Evolutionary conservation across 345 rosid species (phyloP).

Genomic region (Passiflora organensis): DNA sequence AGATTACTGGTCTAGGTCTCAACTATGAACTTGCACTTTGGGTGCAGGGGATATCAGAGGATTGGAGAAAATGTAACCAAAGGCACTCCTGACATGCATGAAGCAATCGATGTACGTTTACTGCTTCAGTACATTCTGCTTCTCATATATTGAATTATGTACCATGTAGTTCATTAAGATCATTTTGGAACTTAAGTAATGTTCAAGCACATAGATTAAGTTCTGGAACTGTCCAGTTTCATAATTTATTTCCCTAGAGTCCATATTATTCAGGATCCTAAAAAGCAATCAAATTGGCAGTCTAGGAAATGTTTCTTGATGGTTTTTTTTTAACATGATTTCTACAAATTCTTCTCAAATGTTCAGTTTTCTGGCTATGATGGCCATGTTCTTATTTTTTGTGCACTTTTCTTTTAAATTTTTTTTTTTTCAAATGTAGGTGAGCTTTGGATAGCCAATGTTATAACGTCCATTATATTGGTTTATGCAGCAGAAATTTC

Average conservation of each 20-base stretch:
- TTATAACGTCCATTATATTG: too few species aligned
- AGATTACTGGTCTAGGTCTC: not conserved
- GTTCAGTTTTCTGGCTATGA: not conserved
- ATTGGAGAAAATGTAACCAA: constrained; percentile 77
- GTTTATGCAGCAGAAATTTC: too few species aligned
- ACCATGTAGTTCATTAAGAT: not conserved
- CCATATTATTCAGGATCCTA: not conserved
- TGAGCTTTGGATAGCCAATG: too few species aligned
- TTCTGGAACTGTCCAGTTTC: not conserved
- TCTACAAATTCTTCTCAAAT: not conserved
- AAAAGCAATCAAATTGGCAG: too few species aligned
- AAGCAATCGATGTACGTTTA: constrained; percentile 76
- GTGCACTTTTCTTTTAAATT: not conserved
- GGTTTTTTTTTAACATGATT: not conserved
- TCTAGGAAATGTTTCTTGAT: not conserved
- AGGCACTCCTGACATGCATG: constrained; percentile 69
- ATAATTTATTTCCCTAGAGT: not conserved
- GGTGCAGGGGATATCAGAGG: constrained; percentile 80
- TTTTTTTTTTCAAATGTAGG: not conserved
- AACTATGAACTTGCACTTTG: constrained; percentile 5
- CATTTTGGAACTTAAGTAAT: too few species aligned
- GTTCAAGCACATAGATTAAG: too few species aligned
- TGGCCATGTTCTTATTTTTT: not conserved
- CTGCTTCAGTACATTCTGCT: not conserved
- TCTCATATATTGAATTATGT: not conserved